phyloP scores from a whole-genome alignment of 805 yeast genomes.

The Yamadazyma paraphyllophila region DNA sequence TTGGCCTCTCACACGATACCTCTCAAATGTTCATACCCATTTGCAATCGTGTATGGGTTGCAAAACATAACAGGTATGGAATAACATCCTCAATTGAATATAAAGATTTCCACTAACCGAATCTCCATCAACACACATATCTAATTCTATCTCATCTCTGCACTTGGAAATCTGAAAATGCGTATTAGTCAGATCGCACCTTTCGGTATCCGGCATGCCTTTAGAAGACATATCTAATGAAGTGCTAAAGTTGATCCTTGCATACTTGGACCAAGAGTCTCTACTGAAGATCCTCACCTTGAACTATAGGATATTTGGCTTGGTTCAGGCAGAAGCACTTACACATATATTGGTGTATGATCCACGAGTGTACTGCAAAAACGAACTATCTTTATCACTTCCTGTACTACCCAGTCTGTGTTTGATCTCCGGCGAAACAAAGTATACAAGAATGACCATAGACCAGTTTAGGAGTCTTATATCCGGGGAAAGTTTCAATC shows the following conservation, averaged over 20 bases:
- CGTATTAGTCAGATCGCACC: slow-evolving; percentile 1
- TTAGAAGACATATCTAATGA: background rate
- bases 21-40: no score
- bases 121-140: no score
- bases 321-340: background rate
- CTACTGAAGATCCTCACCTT: background rate
- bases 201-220: background rate
- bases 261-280: background rate
- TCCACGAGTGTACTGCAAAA: background rate
- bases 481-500: background rate
- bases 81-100: no score
- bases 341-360: background rate
- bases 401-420: background rate
- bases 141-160: no score
- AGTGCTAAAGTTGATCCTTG: background rate
- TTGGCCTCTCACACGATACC: no score
- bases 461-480: background rate
- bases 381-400: background rate
- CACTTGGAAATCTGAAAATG: no score
- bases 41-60: no score
- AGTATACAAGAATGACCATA: background rate
- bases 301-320: background rate
- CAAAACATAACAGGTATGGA: no score
- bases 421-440: background rate
- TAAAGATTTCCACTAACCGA: no score